A percentile compares a stretch with the other conserved stretches of the same genome.
These are phyloP conservation scores for Blastobotrys muscicola DNA, from an alignment of 805 yeast species.

Conservation along the genomic window DNA sequence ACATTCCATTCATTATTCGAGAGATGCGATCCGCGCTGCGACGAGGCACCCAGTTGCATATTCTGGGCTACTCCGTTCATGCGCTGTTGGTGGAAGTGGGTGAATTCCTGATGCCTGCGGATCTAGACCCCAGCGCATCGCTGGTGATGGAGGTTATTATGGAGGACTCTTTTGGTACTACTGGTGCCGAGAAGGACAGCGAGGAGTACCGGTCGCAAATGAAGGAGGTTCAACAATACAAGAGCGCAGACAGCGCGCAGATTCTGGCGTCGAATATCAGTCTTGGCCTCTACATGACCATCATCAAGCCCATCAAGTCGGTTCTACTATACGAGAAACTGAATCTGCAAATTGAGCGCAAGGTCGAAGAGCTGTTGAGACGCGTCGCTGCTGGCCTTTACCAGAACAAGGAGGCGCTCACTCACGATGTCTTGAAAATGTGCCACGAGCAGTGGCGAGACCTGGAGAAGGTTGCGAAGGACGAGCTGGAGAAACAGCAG, in stretches of 20 bases:
- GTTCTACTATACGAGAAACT: conserved; percentile 53
- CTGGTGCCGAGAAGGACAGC: conserved; percentile 90
- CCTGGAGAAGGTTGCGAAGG: conserved; percentile 17
- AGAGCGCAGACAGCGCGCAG: conserved; percentile 83
- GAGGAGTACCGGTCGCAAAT: conserved; percentile 80
- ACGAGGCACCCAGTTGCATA: conserved; percentile 89
- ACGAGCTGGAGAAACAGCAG: conserved; percentile 19
- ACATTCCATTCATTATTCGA: conserved; percentile 61
- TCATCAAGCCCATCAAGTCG: conserved; percentile 61
- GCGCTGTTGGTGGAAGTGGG: conserved; percentile 49
- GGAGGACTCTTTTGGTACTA: conserved; percentile 88
- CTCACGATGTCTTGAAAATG: conserved; percentile 52
- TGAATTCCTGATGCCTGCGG: conserved; percentile 48
- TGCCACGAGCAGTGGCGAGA: conserved; percentile 65
- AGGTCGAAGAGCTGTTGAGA: conserved; percentile 68
- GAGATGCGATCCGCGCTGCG: conserved; percentile 73
- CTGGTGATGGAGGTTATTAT: conserved; percentile 62
- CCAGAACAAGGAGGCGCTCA: conserved; percentile 51
- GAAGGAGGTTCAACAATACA: conserved; percentile 84
- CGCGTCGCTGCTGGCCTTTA: conserved; percentile 72
- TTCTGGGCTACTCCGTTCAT: conserved; percentile 82
- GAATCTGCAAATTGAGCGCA: conserved; percentile 57
- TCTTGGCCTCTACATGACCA: conserved; percentile 43
- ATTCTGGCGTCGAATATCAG: conserved; percentile 56
- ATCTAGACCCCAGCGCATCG: conserved; percentile 53